Evolutionary conservation across 2,329 filamentous ascomycete genomes (phyloP).

Genomic region (Xenoacremonium recifei): DNA sequence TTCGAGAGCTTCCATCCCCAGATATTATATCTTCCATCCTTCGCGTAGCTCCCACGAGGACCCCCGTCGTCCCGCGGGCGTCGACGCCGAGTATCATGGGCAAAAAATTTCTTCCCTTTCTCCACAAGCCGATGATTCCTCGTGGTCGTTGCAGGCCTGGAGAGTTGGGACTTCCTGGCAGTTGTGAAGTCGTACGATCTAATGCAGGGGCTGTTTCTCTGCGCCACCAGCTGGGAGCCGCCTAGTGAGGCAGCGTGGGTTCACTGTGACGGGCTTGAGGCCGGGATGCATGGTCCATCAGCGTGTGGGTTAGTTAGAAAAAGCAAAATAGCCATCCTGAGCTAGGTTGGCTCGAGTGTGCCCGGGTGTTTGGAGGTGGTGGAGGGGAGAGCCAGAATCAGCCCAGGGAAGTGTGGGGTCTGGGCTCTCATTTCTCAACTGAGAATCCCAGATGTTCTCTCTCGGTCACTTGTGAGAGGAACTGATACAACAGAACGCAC

Average conservation of each 20-base stretch:
- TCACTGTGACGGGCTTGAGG: background rate
- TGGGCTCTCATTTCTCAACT: too few relatives aligned
- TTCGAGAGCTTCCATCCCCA: conserved; percentile 13
- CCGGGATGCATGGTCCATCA: background rate
- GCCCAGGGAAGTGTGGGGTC: background rate
- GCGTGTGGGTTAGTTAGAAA: too few relatives aligned
- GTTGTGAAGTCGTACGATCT: conserved; percentile 25
- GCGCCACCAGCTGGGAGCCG: background rate
- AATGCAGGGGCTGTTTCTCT: conserved; percentile 17
- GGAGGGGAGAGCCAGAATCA: background rate
- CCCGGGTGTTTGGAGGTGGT: background rate
- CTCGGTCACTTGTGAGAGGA: background rate
- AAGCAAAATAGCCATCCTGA: too few relatives aligned
- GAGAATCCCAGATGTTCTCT: background rate
- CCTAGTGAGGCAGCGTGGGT: background rate
- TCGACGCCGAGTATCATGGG: background rate
- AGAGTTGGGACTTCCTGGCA: conserved; percentile 5
- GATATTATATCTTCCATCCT: conserved; percentile 24
- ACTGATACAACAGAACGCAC: background rate
- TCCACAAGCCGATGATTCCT: conserved; percentile 29
- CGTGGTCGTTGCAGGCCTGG: conserved; percentile 10
- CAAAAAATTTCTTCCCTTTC: conserved; percentile 15
- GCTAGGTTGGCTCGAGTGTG: too few relatives aligned
- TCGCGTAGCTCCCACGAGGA: conserved; percentile 5
- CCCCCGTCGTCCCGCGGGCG: background rate